Evolutionary conservation across 768 basidiomycete species (phyloP).

Genomic region (Auriscalpium microsporum): DNA sequence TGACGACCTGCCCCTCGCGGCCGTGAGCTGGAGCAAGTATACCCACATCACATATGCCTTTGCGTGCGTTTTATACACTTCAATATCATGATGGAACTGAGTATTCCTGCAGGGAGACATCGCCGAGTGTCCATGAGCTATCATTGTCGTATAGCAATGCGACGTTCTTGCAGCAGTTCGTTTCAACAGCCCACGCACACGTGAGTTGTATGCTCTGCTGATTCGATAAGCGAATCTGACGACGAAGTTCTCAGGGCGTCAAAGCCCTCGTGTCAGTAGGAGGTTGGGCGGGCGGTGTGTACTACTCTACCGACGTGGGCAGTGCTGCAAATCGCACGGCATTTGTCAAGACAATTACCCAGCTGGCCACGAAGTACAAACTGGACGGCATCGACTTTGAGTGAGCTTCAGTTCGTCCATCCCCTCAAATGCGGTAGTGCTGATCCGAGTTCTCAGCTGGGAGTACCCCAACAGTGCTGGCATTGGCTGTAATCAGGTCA

Average conservation of each 20-base stretch:
- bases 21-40: constrained; percentile 49
- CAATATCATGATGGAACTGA: constrained; percentile 17
- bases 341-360: constrained; percentile 3
- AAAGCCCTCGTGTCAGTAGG: constrained; percentile 7
- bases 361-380: neutral
- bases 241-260: constrained; percentile 3
- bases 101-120: constrained; percentile 4
- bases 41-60: constrained; percentile 51
- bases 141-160: constrained; percentile 19
- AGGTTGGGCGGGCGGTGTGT: constrained; percentile 9
- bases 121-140: constrained; percentile 16
- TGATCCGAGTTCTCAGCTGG: constrained; percentile 2
- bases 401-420: neutral
- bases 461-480: neutral
- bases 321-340: constrained; percentile 3
- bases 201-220: neutral
- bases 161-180: constrained; percentile 17
- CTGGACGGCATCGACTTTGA: constrained; percentile 12
- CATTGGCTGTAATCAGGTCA: too few relatives aligned
- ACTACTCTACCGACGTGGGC: constrained; percentile 9
- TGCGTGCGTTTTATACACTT: constrained; percentile 51
- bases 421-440: neutral
- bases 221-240: neutral
- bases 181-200: constrained; percentile 14
- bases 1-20: constrained; percentile 29